A percentile compares a stretch with the other conserved stretches of the same genome.
Conservation (phyloP, 306 rosid genomes). For the Prunus fruticosa region DNA sequence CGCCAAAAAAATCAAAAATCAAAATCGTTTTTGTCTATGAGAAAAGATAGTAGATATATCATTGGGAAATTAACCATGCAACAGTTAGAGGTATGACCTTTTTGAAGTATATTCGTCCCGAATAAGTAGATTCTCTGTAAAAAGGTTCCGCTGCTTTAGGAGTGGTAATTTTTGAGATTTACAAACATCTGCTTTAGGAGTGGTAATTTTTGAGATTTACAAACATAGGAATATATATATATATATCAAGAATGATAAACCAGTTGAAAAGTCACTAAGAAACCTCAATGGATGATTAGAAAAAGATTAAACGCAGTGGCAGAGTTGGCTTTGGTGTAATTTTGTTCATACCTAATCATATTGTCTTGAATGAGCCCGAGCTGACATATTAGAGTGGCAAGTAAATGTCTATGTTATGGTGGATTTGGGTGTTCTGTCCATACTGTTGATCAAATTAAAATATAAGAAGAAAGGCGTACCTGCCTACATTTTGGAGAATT, state of each 20-base stretch:
- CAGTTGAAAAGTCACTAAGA: neutral
- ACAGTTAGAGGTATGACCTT: neutral
- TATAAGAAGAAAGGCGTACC: neutral
- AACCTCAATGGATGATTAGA: no score
- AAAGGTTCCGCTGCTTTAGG: neutral
- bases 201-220: neutral
- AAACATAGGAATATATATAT: no score
- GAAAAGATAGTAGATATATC: neutral
- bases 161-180: neutral
- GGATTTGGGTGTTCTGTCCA: no score
- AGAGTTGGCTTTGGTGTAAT: no score
- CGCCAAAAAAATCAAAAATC: neutral
- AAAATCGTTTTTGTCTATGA: neutral
- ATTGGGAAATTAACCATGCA: neutral
- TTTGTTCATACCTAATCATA: no score
- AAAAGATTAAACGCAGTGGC: no score
- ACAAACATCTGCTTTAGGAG: neutral
- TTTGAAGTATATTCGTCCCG: neutral
- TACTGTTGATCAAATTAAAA: neutral
- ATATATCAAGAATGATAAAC: neutral
- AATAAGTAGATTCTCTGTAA: neutral
- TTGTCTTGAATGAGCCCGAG: no score
- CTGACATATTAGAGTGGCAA: no score
- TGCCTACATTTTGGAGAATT: neutral
- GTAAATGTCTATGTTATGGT: no score